phyloP scores from a whole-genome alignment of 2,329 filamentous ascomycete species.

The Elsinoe australis region DNA sequence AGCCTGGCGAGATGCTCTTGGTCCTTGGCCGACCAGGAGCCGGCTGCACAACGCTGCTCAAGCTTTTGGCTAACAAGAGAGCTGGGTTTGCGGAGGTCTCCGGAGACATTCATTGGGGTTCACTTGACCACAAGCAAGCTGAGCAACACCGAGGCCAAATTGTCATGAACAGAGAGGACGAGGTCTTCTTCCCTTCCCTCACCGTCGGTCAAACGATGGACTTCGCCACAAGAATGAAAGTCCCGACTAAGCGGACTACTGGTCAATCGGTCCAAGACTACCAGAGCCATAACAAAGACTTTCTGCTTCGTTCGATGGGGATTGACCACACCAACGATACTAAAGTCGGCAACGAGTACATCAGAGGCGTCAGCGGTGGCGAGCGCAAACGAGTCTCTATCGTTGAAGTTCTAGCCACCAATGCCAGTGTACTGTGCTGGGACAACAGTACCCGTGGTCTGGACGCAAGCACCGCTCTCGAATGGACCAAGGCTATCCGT shows the following conservation, averaged over 20 bases:
- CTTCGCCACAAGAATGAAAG: constrained; percentile 48
- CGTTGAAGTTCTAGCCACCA: constrained; percentile 54
- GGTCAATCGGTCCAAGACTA: constrained; percentile 36
- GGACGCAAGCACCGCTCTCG: constrained; percentile 56
- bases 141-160: constrained; percentile 40
- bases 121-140: constrained; percentile 36
- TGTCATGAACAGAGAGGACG: constrained; percentile 41
- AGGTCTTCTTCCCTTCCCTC: constrained; percentile 50
- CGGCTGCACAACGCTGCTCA: constrained; percentile 64
- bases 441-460: constrained; percentile 60
- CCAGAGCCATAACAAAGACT: constrained; percentile 43
- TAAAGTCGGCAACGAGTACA: constrained; percentile 59
- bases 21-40: constrained; percentile 42
- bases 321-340: constrained; percentile 56
- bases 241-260: constrained; percentile 37
- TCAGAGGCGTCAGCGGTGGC: constrained; percentile 60
- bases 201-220: constrained; percentile 50
- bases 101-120: constrained; percentile 46
- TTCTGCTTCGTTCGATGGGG: constrained; percentile 50
- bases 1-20: constrained; percentile 46
- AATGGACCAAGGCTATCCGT: constrained; percentile 52
- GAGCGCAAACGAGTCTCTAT: constrained; percentile 64
- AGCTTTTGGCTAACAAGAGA: constrained; percentile 58
- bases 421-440: constrained; percentile 56
- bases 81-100: constrained; percentile 29